Conservation (phyloP, 2,329 filamentous ascomycete species). For the Neurospora crassa region DNA sequence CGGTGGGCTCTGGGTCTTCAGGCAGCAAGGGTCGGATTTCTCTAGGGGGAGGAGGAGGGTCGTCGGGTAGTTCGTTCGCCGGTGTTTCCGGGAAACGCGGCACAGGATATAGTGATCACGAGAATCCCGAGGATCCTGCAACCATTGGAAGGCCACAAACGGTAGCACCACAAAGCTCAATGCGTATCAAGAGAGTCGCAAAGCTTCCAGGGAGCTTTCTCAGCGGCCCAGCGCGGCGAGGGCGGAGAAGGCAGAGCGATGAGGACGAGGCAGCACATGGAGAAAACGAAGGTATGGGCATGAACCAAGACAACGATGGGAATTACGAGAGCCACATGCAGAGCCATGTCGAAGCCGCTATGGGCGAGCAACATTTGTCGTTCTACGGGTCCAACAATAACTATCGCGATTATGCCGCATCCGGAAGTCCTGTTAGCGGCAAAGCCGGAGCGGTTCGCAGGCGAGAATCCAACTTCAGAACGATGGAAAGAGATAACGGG, state of each 20-base stretch:
- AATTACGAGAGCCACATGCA: constrained; percentile 23
- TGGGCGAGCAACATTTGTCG: constrained; percentile 28
- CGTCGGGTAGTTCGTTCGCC: constrained; percentile 26
- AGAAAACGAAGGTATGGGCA: constrained; percentile 31
- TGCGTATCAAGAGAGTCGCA: constrained; percentile 68
- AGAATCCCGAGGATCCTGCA: constrained; percentile 37
- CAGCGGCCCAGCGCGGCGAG: constrained; percentile 69
- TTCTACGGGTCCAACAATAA: constrained; percentile 35
- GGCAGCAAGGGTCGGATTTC: constrained; percentile 23
- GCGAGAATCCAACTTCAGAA: constrained; percentile 22
- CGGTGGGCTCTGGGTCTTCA: constrained; percentile 36
- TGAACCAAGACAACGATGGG: constrained; percentile 32
- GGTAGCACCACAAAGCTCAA: constrained; percentile 57
- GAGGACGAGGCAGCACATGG: constrained; percentile 45
- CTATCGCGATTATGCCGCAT: constrained; percentile 42
- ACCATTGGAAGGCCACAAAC: constrained; percentile 39
- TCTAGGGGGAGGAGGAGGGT: constrained; percentile 9
- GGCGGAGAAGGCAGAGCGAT: constrained; percentile 56
- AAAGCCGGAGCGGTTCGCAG: constrained; percentile 35
- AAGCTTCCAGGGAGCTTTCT: constrained; percentile 69
- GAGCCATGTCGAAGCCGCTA: constrained; percentile 27
- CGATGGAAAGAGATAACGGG: constrained; percentile 20
- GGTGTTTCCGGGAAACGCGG: constrained; percentile 25
- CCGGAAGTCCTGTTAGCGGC: constrained; percentile 48
- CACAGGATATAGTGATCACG: constrained; percentile 34